phyloP scores from a whole-genome alignment of 805 yeast species.

The Hyphopichia homilentoma region DNA sequence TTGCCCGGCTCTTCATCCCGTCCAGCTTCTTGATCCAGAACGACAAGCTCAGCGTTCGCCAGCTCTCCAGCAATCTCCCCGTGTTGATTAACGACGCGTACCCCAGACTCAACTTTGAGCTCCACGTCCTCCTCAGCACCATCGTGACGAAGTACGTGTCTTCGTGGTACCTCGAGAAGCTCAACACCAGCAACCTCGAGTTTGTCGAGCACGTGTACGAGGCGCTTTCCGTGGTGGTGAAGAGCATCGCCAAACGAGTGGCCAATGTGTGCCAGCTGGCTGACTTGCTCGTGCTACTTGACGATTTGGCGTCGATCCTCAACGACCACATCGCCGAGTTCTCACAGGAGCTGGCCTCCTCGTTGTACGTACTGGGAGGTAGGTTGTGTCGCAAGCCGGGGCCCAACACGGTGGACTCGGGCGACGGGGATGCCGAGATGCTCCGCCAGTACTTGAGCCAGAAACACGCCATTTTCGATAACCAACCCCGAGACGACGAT shows the following conservation, averaged over 20 bases:
- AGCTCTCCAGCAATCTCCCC: conserved; percentile 27
- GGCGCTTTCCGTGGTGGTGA: conserved; percentile 20
- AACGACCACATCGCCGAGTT: conserved; percentile 25
- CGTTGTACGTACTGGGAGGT: too few species aligned
- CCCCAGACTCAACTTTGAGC: conserved; percentile 26
- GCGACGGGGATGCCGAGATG: too few species aligned
- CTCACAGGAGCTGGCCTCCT: too few species aligned
- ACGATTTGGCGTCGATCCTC: conserved; percentile 20
- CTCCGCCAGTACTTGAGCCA: too few species aligned
- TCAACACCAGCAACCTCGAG: conserved; percentile 30
- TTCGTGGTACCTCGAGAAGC: conserved; percentile 23
- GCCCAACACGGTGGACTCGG: too few species aligned
- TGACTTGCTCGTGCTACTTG: conserved; percentile 15
- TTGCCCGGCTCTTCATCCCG: conserved; percentile 33
- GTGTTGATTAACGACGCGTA: conserved; percentile 12
- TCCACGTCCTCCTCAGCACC: conserved; percentile 35
- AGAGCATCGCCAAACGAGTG: conserved; percentile 19
- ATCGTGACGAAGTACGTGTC: conserved; percentile 20
- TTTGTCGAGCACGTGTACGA: conserved; percentile 24
- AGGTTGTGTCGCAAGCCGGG: neutral
- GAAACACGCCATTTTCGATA: too few species aligned
- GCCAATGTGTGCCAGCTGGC: conserved; percentile 5
- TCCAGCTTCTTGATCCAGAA: conserved; percentile 27
- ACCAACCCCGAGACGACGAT: neutral
- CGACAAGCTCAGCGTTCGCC: conserved; percentile 21